Base-by-base conservation (phyloP, 441 rosid species). In the Jatropha podagrica region DNA sequence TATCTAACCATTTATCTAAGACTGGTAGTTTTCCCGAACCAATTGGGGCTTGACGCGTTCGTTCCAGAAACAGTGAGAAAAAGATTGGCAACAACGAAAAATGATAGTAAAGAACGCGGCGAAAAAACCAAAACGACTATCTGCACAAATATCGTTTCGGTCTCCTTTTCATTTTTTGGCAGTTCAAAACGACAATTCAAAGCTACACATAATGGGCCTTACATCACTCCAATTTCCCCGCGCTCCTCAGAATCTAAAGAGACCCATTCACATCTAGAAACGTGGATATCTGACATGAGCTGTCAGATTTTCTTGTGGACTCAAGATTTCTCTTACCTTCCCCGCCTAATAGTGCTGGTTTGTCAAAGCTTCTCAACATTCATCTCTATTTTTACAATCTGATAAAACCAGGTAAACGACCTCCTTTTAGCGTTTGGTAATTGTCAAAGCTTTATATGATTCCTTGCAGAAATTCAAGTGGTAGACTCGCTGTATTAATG, bases 21-120 rank as follows among this genome's bases (percentile, higher is more conserved):
- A 77, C 65, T 65, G 74, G 68, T 54, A 67, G 74, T 46, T 75
- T 48, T 56, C 41, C 15, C 2, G 59, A 32, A 27, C 76, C 76
- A 77, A 75, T 72, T 23, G 72, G 5, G 59, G 58, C 8, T 55
- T 55, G n/a, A 52, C 4, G 66, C 76, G 80, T 59, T 66, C 41
- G 15, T 37, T 32, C 20, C 40, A 27, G 46, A 41, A 42, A 5
- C 2, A 32, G 2, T 32, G 46, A 27, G 7, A 65, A 54, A 23
- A 65, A 23, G 18, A 37, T 20, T 14, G 0, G 12, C 10, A 2
- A 20, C 13, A 7, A 51, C 32, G 1, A 17, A 48, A 12, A 13
- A 69, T 6, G 62, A 58, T 5, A 58, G 9, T 18, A 5, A 9
- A 6, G 5, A n/a, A 58, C 44, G 62, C 44, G 46, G 44, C 15